phyloP scores from a whole-genome alignment of 2,329 filamentous ascomycete genomes.

The Penicillium sp. region DNA sequence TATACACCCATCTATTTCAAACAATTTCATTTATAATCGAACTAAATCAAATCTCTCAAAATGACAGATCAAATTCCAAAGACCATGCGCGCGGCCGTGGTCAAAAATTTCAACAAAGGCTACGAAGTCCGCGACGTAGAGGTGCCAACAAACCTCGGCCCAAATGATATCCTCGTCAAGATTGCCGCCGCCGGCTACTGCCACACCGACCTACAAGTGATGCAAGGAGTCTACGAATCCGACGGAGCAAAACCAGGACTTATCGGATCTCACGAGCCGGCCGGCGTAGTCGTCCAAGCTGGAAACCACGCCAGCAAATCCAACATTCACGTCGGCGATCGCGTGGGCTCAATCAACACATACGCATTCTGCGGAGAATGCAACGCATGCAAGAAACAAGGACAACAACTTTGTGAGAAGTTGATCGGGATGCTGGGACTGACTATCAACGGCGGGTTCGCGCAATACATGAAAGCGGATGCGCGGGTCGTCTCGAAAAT shows the following conservation, averaged over 20 bases:
- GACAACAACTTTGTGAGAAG: constrained; percentile 24
- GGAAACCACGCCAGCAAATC: constrained; percentile 22
- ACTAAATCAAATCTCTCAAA: too few species aligned
- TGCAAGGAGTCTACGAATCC: constrained; percentile 20
- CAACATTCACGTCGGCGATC: constrained; percentile 27
- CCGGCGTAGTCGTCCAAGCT: constrained; percentile 26
- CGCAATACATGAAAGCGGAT: constrained; percentile 31
- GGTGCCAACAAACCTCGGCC: constrained; percentile 10
- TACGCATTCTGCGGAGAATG: constrained; percentile 24
- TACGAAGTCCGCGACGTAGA: constrained; percentile 17
- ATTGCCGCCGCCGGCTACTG: constrained; percentile 14
- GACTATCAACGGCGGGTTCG: constrained; percentile 45
- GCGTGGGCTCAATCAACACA: constrained; percentile 26
- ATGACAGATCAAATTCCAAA: constrained; percentile 10
- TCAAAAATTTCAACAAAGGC: constrained; percentile 17
- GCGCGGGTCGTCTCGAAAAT: constrained; percentile 21
- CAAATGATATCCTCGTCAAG: constrained; percentile 16
- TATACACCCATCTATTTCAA: too few species aligned
- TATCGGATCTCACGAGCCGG: constrained; percentile 32
- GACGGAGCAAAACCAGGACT: constrained; percentile 21
- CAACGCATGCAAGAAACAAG: constrained; percentile 8
- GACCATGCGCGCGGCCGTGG: constrained; percentile 12
- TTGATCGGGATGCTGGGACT: constrained; percentile 36
- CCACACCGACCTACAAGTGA: constrained; percentile 18
- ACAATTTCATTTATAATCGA: too few species aligned